Evolutionary conservation across 2,329 filamentous ascomycete genomes (phyloP), one percentile per base, ranked within the genome.

Genomic region (Penicillium thymicola): DNA sequence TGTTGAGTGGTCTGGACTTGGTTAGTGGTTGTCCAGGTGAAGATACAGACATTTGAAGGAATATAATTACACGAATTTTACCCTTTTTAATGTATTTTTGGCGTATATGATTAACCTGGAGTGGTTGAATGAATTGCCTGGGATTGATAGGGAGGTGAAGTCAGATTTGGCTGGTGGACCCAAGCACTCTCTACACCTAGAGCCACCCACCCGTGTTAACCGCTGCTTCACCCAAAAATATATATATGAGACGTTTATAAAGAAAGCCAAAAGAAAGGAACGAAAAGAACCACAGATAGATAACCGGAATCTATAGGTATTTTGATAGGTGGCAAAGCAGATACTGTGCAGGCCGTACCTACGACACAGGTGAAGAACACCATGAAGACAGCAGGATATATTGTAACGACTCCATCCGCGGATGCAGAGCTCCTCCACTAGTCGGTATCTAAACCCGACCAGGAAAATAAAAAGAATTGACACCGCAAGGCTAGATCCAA

Each of bases 401-500:
- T 60, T 63, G 60, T 44, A 47, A 47, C 51, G 38, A 54, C 36
- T 34, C 44, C 36, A 27, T 41, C 36, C 36, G 28, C 27, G 9
- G 36, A 36, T 32, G 16, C 34, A 41, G 8, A 9, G 13, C 32
- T 32, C 40, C 21, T 34, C 30, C 28, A 51, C 8, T 45, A 34
- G 37, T 53, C 46, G 23, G 38, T 49, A 51, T 60, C 58, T 58
- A 59, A 61, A 54, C 16, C 55, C 53, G 51, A 32, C 50, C 28
- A 37, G 44, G 25, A 38, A 54, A 51, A 54, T 42, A 48, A 42
- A 32, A 44, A 55, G 21, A 37, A 52, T 32, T 43, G 47, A 34
- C 47, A 51, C 47, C 54, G 18, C 48, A 52, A 55, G 34, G 54
- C 48, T 59, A 51, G 44, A 57, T 63, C 57, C 57, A 60, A 64